A percentile compares a stretch with the other conserved stretches of the same genome.
These are phyloP conservation scores for Hypoxylon sp. DNA, from an alignment of 2,329 filamentous ascomycete genomes.

Conservation along the genomic window DNA sequence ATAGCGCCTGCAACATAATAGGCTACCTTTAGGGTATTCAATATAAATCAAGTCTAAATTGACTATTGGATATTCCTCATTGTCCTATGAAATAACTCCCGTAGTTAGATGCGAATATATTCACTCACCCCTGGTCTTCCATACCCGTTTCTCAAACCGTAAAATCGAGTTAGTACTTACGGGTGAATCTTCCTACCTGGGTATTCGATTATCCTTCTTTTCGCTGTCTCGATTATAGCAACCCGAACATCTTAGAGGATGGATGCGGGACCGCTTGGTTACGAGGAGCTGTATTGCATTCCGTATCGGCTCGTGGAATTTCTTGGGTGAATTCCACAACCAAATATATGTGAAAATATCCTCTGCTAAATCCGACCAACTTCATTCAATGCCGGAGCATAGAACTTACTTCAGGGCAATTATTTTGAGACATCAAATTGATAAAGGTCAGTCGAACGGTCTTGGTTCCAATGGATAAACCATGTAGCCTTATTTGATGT, in stretches of 20 bases:
- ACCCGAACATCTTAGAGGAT: not conserved
- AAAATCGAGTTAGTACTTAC: constrained; percentile 9
- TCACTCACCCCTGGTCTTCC: not conserved
- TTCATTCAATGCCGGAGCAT: not conserved
- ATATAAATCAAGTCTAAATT: constrained; percentile 6
- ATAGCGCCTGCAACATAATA: not conserved
- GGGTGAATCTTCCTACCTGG: not conserved
- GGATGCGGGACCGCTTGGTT: not conserved
- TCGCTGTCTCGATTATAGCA: not conserved
- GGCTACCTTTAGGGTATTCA: not conserved
- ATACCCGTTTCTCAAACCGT: not conserved
- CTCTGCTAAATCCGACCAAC: not conserved
- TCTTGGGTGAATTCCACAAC: not conserved
- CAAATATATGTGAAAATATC: not conserved
- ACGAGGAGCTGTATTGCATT: not conserved
- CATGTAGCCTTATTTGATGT: not conserved
- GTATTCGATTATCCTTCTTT: not conserved
- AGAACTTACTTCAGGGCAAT: not conserved
- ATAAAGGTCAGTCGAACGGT: not conserved
- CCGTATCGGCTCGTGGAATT: not conserved
- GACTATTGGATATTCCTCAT: constrained; percentile 2
- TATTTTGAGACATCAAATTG: not conserved
- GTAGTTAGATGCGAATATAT: constrained; percentile 5
- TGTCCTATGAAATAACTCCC: not conserved
- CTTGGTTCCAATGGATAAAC: not conserved